Conservation (phyloP, 1,284 basidiomycete genomes). For the Tilletia walkeri region DNA sequence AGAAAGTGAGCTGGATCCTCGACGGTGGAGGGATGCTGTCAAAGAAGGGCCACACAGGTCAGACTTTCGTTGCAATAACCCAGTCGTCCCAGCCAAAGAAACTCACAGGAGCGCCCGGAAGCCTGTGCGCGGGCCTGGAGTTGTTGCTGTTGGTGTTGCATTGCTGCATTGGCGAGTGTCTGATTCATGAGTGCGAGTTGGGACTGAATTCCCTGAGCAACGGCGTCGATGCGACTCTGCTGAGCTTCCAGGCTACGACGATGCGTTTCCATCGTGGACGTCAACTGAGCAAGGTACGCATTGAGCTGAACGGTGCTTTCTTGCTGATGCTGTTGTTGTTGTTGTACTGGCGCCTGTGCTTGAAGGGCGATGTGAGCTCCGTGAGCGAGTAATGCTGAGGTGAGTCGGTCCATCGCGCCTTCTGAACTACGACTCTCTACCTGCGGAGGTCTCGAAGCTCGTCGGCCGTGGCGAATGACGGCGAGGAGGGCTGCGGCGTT, state of each 20-base stretch:
- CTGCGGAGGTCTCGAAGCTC: background rate
- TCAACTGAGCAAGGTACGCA: no score
- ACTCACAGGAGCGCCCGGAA: no score
- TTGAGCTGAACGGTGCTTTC: background rate
- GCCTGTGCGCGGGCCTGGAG: background rate
- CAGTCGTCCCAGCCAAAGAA: no score
- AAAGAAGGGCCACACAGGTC: no score
- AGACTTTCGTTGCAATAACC: no score
- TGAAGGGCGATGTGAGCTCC: background rate
- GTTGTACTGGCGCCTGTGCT: background rate
- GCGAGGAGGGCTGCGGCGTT: constrained; percentile 2
- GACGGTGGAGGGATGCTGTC: no score
- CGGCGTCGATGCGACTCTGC: background rate
- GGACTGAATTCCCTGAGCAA: background rate
- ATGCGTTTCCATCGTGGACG: no score
- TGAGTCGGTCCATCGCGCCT: background rate
- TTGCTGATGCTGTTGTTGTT: background rate
- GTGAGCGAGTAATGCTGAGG: background rate
- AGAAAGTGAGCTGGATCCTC: no score
- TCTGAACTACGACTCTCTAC: background rate
- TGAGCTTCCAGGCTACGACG: background rate
- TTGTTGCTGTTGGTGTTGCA: background rate
- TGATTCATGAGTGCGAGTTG: background rate
- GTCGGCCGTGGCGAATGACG: background rate
- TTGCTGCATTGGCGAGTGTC: background rate